A percentile compares a stretch with the other conserved stretches of the same genome.
These are phyloP conservation scores for Cnidoscolus chayamansa DNA, from an alignment of 441 rosid species.

Conservation along the genomic window DNA sequence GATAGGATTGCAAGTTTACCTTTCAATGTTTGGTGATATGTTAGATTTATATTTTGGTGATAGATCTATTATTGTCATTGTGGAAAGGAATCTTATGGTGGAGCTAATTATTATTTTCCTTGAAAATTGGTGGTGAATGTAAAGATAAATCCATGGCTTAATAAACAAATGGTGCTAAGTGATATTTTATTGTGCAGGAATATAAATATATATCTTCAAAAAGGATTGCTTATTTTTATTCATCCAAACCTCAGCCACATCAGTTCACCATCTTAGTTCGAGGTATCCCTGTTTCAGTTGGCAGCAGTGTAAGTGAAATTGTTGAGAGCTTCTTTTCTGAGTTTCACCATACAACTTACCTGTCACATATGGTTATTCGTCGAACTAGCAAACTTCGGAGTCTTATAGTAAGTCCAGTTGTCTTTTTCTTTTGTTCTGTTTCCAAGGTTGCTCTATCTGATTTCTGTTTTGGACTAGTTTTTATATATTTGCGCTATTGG, in stretches of 20 bases:
- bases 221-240: conserved; percentile 74
- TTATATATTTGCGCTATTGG: background rate
- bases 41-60: conserved; percentile 1
- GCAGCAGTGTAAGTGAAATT: conserved; percentile 68
- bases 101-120: background rate
- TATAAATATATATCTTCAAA: conserved; percentile 63
- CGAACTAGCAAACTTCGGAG: conserved; percentile 63
- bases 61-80: conserved; percentile 3
- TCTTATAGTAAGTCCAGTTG: conserved; percentile 54
- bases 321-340: conserved; percentile 76
- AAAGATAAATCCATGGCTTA: conserved; percentile 14
- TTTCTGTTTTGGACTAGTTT: conserved; percentile 10
- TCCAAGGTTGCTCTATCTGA: background rate
- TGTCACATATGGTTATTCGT: conserved; percentile 71
- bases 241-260: conserved; percentile 82
- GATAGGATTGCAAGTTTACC: no score
- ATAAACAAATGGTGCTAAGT: conserved; percentile 17
- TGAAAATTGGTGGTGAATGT: background rate
- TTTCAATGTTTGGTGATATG: background rate
- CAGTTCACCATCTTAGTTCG: conserved; percentile 90
- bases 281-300: conserved; percentile 65
- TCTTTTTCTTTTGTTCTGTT: conserved; percentile 11
- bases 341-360: conserved; percentile 65
- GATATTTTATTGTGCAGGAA: conserved; percentile 55
- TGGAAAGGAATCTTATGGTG: conserved; percentile 6